A percentile compares a stretch with the other conserved stretches of the same genome.
These are phyloP conservation scores for Talaromyces amestolkiae DNA, from an alignment of 2,329 filamentous ascomycete genomes.

Conservation along the genomic window DNA sequence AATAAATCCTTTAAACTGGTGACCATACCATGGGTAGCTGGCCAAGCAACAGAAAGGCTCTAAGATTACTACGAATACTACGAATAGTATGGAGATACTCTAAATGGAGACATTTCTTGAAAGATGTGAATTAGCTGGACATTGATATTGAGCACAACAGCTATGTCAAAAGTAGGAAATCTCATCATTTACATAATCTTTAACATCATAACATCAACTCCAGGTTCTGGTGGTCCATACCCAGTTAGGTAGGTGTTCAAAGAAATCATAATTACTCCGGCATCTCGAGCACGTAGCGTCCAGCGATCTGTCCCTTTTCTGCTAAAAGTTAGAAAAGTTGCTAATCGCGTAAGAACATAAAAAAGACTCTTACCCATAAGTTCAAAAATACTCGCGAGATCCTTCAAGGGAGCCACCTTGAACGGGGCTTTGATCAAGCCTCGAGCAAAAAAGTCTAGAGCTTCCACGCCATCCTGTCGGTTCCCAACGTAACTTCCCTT, in stretches of 20 bases:
- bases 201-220: not conserved
- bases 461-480: conserved; percentile 81
- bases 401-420: conserved; percentile 77
- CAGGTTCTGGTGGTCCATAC: not conserved
- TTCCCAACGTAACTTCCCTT: conserved; percentile 94
- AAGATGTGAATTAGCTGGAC: no score
- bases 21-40: not conserved
- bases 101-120: not conserved
- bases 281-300: conserved; percentile 45
- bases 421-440: conserved; percentile 84
- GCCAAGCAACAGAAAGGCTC: not conserved
- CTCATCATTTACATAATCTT: not conserved
- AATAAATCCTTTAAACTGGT: not conserved
- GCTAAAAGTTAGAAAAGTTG: conserved; percentile 23
- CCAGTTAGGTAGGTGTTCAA: not conserved
- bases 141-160: not conserved
- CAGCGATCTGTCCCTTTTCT: conserved; percentile 43
- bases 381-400: conserved; percentile 76
- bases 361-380: conserved; percentile 54
- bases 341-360: not conserved
- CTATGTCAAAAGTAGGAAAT: not conserved
- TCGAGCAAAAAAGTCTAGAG: conserved; percentile 81
- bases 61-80: not conserved
- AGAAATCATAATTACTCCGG: conserved; percentile 29
- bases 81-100: not conserved